Conservation (phyloP, 768 basidiomycete species). For the Hebeloma cylindrosporum region DNA sequence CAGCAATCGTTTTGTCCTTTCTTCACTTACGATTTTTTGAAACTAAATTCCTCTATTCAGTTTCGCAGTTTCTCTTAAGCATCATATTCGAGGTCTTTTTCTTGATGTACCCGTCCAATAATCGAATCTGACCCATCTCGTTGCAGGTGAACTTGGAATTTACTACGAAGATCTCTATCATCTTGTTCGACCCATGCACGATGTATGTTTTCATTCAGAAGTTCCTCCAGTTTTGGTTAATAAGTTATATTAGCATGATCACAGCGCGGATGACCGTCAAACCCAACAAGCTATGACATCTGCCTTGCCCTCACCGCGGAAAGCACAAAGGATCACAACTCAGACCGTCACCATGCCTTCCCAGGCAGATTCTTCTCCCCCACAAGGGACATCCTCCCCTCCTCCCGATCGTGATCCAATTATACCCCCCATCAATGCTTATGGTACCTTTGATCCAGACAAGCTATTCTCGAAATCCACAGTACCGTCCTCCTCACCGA, state of each 20-base stretch:
- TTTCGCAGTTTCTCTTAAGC: slow-evolving; percentile 58
- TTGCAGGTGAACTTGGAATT: slow-evolving; percentile 53
- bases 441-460: slow-evolving; percentile 46
- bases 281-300: slow-evolving; percentile 19
- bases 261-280: slow-evolving; percentile 24
- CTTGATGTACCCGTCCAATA: not conserved
- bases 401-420: slow-evolving; percentile 28
- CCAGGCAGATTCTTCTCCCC: not conserved
- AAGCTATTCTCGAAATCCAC: slow-evolving; percentile 13
- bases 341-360: slow-evolving; percentile 14
- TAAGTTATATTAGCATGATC: slow-evolving; percentile 31
- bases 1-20: slow-evolving; percentile 19
- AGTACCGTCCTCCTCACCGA: slow-evolving; percentile 16
- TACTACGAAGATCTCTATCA: slow-evolving; percentile 64
- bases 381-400: not conserved
- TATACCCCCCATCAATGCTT: slow-evolving; percentile 48
- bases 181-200: slow-evolving; percentile 55
- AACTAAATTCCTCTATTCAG: slow-evolving; percentile 26
- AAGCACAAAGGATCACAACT: slow-evolving; percentile 31
- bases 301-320: slow-evolving; percentile 25
- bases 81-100: slow-evolving; percentile 53
- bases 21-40: not conserved
- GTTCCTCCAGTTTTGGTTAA: not conserved
- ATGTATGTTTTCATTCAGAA: slow-evolving; percentile 31
- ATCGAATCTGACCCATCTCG: not conserved